A percentile compares a stretch with the other conserved stretches of the same genome.
Evolutionary conservation across 306 rosid genomes (phyloP).

Genomic region (Potentilla sterilis): DNA sequence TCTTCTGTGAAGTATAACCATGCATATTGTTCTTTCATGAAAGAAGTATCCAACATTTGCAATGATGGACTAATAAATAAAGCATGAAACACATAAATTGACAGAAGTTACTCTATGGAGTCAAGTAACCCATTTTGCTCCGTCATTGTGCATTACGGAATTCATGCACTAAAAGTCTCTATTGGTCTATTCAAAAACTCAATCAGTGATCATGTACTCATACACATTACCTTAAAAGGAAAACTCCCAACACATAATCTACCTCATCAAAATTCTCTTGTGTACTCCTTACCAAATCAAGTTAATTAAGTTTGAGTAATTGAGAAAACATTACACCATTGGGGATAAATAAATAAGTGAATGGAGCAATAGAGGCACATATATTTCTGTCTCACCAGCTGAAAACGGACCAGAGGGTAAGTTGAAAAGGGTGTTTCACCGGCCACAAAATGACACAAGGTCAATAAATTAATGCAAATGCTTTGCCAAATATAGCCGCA

Average conservation of each 20-base stretch:
- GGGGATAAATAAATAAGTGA: conserved; percentile 20
- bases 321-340: conserved; percentile 20
- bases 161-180: not conserved
- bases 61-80: not conserved
- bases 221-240: not conserved
- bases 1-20: not conserved
- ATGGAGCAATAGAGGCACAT: conserved; percentile 32
- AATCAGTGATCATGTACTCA: not conserved
- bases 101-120: not conserved
- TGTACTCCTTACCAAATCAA: not conserved
- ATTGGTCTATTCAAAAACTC: not conserved
- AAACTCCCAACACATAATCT: not conserved
- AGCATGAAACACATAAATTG: not conserved
- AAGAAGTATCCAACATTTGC: not conserved
- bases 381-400: conserved; percentile 32
- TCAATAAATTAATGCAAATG: conserved; percentile 18
- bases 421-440: conserved; percentile 55
- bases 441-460: conserved; percentile 34
- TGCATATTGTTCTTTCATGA: not conserved
- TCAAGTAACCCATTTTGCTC: not conserved
- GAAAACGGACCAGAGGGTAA: conserved; percentile 45
- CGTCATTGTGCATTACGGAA: not conserved
- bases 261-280: not conserved
- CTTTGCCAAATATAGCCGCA: conserved; percentile 18
- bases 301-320: not conserved